phyloP scores from a whole-genome alignment of 495 filamentous ascomycete genomes.

The Daldinia decipiens region DNA sequence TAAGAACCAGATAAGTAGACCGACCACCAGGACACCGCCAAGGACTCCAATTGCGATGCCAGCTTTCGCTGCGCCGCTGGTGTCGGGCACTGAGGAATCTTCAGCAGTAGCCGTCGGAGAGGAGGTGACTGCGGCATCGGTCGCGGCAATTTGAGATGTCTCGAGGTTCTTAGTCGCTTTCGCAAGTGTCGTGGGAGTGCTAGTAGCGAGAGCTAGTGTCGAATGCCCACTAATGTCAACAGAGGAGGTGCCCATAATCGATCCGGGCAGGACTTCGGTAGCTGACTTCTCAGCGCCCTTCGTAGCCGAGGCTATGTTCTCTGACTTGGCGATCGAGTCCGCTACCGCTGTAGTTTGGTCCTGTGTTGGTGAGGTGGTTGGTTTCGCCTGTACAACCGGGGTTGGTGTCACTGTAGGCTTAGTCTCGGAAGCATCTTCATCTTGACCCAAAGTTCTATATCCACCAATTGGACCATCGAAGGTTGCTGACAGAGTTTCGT shows the following conservation, averaged over 20 bases:
- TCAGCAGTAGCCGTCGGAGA: conserved; percentile 46
- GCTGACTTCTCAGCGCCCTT: conserved; percentile 12
- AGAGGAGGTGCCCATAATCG: conserved; percentile 20
- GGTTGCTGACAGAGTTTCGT: conserved; percentile 64
- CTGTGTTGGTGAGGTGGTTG: conserved; percentile 33
- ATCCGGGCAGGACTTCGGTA: conserved; percentile 14
- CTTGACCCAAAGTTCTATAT: conserved; percentile 58
- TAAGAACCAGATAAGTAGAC: conserved; percentile 70
- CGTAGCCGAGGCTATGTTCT: conserved; percentile 11
- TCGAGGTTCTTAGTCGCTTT: conserved; percentile 45
- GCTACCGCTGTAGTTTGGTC: conserved; percentile 18
- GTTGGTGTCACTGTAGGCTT: conserved; percentile 14
- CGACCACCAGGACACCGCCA: conserved; percentile 68
- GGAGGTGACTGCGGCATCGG: conserved; percentile 41
- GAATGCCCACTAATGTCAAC: conserved; percentile 20
- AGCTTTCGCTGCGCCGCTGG: conserved; percentile 76
- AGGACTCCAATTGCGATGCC: conserved; percentile 85
- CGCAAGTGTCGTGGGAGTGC: conserved; percentile 30
- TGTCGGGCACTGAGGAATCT: conserved; percentile 44
- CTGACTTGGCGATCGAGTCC: conserved; percentile 18
- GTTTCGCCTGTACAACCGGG: conserved; percentile 21
- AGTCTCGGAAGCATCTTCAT: conserved; percentile 37
- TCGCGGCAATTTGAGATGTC: conserved; percentile 32
- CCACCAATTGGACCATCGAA: conserved; percentile 67
- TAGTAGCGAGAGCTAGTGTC: conserved; percentile 33